Conservation (phyloP, 495 filamentous ascomycete species). For the Thermochaetoides thermophila region DNA sequence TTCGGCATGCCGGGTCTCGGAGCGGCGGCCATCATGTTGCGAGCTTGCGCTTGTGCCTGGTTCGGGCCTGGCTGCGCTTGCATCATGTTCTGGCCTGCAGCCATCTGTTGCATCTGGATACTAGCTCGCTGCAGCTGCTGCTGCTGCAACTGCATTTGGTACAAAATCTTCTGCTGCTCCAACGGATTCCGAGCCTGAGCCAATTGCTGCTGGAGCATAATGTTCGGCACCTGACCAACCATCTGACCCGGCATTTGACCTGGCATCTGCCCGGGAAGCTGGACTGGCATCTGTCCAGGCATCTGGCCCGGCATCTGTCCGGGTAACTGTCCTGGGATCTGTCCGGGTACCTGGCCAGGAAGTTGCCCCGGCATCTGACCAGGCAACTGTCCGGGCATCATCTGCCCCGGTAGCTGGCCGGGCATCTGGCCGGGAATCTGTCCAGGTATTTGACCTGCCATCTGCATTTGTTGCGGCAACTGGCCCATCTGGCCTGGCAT, state of each 20-base stretch:
- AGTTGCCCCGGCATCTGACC: slow-evolving; percentile 23
- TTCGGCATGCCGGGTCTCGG: slow-evolving; percentile 34
- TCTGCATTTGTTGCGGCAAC: no score
- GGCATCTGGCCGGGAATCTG: slow-evolving; percentile 24
- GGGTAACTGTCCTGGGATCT: slow-evolving; percentile 8
- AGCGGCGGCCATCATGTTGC: slow-evolving; percentile 34
- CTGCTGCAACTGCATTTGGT: slow-evolving; percentile 55
- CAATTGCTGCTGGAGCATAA: slow-evolving; percentile 35
- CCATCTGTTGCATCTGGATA: slow-evolving; percentile 35
- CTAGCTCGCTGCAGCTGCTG: slow-evolving; percentile 47
- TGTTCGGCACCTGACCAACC: slow-evolving; percentile 19
- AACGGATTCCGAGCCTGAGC: slow-evolving; percentile 36
- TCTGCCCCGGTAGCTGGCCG: slow-evolving; percentile 11
- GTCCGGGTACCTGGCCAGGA: slow-evolving; percentile 8
- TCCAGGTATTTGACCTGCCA: slow-evolving; percentile 8
- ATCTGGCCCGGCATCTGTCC: slow-evolving; percentile 5
- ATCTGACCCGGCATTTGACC: slow-evolving; percentile 12
- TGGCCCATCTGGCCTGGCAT: slow-evolving; percentile 12
- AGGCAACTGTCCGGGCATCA: slow-evolving; percentile 9
- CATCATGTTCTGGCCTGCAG: slow-evolving; percentile 28
- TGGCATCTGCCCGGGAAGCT: slow-evolving; percentile 11
- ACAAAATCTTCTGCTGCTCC: slow-evolving; percentile 42
- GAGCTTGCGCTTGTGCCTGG: slow-evolving; percentile 25
- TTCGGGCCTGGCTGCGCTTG: slow-evolving; percentile 8
- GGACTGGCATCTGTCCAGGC: slow-evolving; percentile 25